These are phyloP conservation scores for Annona squamosa DNA, from an alignment of 164 flowering plant species.

Conservation along the genomic window DNA sequence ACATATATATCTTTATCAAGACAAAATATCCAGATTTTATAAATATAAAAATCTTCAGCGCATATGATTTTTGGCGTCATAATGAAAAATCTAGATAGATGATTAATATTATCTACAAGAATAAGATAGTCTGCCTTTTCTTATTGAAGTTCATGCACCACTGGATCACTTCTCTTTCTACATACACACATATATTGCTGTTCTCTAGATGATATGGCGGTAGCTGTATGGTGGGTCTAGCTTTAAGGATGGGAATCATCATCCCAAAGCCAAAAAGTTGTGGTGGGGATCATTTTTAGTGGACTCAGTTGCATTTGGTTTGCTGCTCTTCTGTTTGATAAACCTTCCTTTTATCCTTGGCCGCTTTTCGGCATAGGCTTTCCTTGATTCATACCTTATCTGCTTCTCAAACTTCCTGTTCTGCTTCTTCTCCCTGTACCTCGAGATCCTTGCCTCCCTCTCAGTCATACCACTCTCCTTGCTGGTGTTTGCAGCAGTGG, in stretches of 20 bases:
- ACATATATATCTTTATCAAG: no score
- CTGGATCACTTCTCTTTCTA: no score
- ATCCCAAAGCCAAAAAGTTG: neutral
- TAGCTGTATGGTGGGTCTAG: neutral
- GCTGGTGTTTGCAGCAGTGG: neutral
- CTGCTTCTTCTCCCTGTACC: constrained; percentile 31
- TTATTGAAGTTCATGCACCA: no score
- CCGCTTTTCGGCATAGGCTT: constrained; percentile 28
- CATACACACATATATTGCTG: no score
- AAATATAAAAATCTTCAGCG: no score
- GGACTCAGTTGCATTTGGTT: neutral
- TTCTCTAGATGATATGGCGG: neutral
- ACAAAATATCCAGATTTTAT: no score
- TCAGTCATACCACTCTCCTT: constrained; percentile 6
- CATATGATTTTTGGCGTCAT: no score
- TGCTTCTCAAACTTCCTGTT: constrained; percentile 25
- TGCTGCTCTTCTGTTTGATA: constrained; percentile 7
- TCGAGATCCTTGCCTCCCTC: constrained; percentile 25
- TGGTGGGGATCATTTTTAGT: neutral
- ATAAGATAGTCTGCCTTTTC: no score
- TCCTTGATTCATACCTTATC: constrained; percentile 26
- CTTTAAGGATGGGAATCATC: constrained; percentile 1
- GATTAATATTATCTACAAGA: no score
- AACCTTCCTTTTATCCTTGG: constrained; percentile 29
- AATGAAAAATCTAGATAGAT: no score